Evolutionary conservation across 192 early-diverging fungal genomes (phyloP).

Genomic region (Podila verticillata): DNA sequence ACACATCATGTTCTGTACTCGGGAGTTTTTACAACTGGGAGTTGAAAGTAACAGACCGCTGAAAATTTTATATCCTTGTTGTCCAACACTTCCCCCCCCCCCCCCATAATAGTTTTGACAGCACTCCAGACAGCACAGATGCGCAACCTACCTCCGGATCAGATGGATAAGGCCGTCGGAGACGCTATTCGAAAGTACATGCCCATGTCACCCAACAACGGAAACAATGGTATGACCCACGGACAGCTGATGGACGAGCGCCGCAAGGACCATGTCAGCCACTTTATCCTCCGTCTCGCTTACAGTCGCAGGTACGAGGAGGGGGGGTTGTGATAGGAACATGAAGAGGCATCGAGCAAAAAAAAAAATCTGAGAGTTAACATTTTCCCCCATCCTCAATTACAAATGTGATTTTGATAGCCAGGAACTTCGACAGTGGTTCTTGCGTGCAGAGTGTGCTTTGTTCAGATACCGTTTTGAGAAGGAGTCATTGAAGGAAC

Average conservation of each 20-base stretch:
- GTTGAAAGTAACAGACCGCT: neutral
- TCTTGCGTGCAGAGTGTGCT: conserved; percentile 73
- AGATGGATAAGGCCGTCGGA: conserved; percentile 63
- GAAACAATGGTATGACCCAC: conserved; percentile 15
- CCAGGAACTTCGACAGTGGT: conserved; percentile 79
- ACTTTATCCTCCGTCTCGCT: conserved; percentile 84
- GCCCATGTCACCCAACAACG: conserved; percentile 66
- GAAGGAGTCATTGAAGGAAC: conserved; percentile 52
- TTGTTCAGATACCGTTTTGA: conserved; percentile 70
- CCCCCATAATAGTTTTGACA: conserved; percentile 70
- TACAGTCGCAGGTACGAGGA: conserved; percentile 65
- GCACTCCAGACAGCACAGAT: conserved; percentile 84
- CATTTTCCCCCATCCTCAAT: neutral
- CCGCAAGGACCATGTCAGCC: conserved; percentile 83
- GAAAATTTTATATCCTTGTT: neutral
- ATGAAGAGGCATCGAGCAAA: too few species aligned
- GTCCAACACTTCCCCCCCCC: neutral
- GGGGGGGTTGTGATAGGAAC: too few species aligned
- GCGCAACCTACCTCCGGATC: conserved; percentile 69
- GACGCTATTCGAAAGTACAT: conserved; percentile 66
- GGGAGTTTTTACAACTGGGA: too few species aligned
- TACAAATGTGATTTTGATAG: conserved; percentile 42
- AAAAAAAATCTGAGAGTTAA: neutral
- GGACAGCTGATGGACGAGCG: conserved; percentile 65
- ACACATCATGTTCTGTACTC: neutral